These are phyloP conservation scores for Teratosphaeria pseudoeucalypti DNA, from an alignment of 2,329 filamentous ascomycete genomes.

Conservation along the genomic window DNA sequence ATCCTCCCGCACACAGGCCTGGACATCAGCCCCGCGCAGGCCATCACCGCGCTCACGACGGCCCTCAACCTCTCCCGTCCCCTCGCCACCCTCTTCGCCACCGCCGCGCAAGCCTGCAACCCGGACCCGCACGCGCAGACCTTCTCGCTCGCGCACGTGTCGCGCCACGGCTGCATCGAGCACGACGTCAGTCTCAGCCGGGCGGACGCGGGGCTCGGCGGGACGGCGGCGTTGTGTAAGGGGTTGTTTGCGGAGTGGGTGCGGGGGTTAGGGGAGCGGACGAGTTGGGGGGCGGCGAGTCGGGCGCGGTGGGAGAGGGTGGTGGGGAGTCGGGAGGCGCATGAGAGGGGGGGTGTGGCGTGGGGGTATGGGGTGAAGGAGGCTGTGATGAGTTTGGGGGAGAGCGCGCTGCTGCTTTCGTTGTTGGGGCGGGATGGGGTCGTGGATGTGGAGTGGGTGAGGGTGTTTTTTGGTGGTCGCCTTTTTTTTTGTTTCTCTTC, in stretches of 20 bases:
- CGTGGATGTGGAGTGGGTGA: conserved; percentile 20
- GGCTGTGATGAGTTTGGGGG: conserved; percentile 23
- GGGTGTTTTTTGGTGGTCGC: conserved; percentile 12
- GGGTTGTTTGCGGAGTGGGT: conserved; percentile 18
- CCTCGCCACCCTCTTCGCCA: neutral
- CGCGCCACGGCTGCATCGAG: conserved; percentile 23
- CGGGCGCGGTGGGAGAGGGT: conserved; percentile 18
- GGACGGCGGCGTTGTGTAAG: conserved; percentile 22
- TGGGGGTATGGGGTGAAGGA: conserved; percentile 23
- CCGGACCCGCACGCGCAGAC: neutral
- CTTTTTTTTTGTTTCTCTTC: too few species aligned
- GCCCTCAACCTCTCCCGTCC: neutral
- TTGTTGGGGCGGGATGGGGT: conserved; percentile 22
- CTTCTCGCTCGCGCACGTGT: neutral
- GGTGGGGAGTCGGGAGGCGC: conserved; percentile 13
- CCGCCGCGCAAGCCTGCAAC: neutral
- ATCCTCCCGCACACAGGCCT: neutral
- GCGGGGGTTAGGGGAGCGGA: conserved; percentile 8
- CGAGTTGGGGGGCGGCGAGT: conserved; percentile 15
- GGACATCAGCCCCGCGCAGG: neutral
- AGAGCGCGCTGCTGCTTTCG: conserved; percentile 24
- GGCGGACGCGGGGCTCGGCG: conserved; percentile 21
- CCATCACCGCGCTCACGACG: neutral
- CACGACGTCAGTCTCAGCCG: conserved; percentile 25
- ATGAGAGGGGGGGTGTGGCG: neutral